Conservation (phyloP, 495 filamentous ascomycete genomes). For the Halenospora varia region DNA sequence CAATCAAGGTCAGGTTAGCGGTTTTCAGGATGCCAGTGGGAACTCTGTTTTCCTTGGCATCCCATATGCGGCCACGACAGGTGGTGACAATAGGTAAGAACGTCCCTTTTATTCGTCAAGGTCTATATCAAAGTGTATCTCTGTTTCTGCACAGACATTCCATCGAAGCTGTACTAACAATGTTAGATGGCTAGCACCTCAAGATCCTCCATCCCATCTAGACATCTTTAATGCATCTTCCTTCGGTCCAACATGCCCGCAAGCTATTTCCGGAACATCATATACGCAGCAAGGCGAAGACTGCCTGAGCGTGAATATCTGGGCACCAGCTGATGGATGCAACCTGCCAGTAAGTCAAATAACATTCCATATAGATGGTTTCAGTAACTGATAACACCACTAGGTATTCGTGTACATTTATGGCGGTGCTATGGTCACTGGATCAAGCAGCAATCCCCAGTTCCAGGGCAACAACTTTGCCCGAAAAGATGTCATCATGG, state of each 20-base stretch:
- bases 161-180: background rate
- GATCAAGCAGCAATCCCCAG: background rate
- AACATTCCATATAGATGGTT: no score
- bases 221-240: background rate
- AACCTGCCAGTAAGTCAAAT: background rate
- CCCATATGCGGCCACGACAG: background rate
- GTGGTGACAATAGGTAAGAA: background rate
- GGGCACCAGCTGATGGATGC: background rate
- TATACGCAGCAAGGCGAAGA: background rate
- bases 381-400: background rate
- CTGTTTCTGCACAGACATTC: background rate
- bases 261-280: background rate
- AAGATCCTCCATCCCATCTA: background rate
- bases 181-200: background rate
- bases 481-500: background rate
- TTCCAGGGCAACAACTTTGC: background rate
- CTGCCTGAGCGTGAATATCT: background rate
- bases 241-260: background rate
- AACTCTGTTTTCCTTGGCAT: background rate
- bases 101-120: background rate
- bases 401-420: conserved; percentile 1
- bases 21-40: background rate
- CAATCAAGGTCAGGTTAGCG: background rate
- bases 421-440: background rate
- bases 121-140: background rate